phyloP scores from a whole-genome alignment of 768 basidiomycete species.

The Omphalotus guepiniiformis region DNA sequence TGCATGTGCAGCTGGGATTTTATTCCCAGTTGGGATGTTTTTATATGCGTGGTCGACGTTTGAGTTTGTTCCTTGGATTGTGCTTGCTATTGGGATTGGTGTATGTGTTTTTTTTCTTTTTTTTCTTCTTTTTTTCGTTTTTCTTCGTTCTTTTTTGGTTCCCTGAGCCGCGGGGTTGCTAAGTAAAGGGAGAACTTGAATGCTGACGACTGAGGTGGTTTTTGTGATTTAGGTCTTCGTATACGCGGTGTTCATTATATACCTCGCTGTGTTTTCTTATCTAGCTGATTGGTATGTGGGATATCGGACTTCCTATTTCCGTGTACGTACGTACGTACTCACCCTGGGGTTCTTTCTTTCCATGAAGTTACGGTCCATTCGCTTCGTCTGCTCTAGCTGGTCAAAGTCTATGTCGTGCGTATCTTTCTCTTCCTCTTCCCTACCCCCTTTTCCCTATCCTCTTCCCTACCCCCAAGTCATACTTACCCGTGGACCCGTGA shows the following conservation, averaged over 20 bases:
- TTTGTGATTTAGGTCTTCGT: conserved; percentile 52
- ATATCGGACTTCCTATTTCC: too few species aligned
- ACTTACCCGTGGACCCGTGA: too few species aligned
- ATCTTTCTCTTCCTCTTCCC: too few species aligned
- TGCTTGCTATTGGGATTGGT: conserved; percentile 47
- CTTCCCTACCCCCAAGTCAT: too few species aligned
- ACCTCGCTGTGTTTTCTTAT: conserved; percentile 56
- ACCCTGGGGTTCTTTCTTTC: not conserved
- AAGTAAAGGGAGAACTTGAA: too few species aligned
- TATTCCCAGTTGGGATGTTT: conserved; percentile 60
- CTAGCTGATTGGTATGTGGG: conserved; percentile 61
- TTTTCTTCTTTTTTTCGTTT: not conserved
- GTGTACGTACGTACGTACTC: not conserved
- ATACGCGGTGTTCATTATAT: conserved; percentile 48
- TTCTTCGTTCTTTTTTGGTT: too few species aligned
- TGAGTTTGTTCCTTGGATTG: conserved; percentile 56
- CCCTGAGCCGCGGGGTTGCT: too few species aligned
- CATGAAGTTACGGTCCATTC: conserved; percentile 50
- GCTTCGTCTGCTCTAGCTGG: conserved; percentile 69
- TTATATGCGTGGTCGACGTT: conserved; percentile 70
- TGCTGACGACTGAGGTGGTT: too few species aligned
- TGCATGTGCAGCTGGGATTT: conserved; percentile 49
- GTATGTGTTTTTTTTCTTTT: conserved; percentile 18
- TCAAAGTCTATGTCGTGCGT: conserved; percentile 59
- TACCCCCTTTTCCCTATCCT: too few species aligned